Conservation (phyloP, 2,329 filamentous ascomycete species). For the Corinectria fuckeliana region DNA sequence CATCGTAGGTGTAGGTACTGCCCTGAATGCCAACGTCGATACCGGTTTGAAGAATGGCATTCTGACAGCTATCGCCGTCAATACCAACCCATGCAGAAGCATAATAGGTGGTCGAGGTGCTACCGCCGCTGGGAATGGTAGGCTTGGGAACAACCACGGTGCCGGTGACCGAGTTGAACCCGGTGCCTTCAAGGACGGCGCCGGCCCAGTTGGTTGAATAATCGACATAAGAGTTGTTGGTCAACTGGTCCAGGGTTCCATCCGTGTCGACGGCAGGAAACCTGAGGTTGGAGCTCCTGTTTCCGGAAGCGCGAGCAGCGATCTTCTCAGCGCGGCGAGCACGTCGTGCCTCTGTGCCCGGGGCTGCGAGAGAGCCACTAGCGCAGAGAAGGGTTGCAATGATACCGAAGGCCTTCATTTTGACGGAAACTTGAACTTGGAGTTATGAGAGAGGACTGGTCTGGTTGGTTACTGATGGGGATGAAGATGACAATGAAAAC, state of each 20-base stretch:
- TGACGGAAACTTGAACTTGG: not conserved
- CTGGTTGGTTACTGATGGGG: not conserved
- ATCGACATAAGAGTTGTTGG: conserved; percentile 1
- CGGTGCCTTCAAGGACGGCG: not conserved
- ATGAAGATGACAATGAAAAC: not conserved
- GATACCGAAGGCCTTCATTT: conserved; percentile 7
- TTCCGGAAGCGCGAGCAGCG: not conserved
- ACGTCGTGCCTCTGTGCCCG: conserved; percentile 10
- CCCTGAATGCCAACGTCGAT: conserved; percentile 10
- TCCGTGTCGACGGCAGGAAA: not conserved
- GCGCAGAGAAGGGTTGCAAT: conserved; percentile 4
- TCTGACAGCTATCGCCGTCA: conserved; percentile 5
- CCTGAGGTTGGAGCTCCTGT: conserved; percentile 7
- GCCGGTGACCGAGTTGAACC: conserved; percentile 6
- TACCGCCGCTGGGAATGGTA: not conserved
- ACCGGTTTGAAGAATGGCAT: conserved; percentile 10
- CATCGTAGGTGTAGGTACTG: not conserved
- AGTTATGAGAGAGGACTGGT: not conserved
- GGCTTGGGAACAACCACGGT: not conserved
- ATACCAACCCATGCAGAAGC: conserved; percentile 9
- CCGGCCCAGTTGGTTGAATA: conserved; percentile 13
- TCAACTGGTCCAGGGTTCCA: not conserved
- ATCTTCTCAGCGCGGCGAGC: conserved; percentile 9
- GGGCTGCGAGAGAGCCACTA: conserved; percentile 11
- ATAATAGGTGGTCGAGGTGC: not conserved